A percentile compares a stretch with the other conserved stretches of the same genome.
Evolutionary conservation across 768 basidiomycete genomes (phyloP).

Genomic region (Pleurotus tuoliensis): DNA sequence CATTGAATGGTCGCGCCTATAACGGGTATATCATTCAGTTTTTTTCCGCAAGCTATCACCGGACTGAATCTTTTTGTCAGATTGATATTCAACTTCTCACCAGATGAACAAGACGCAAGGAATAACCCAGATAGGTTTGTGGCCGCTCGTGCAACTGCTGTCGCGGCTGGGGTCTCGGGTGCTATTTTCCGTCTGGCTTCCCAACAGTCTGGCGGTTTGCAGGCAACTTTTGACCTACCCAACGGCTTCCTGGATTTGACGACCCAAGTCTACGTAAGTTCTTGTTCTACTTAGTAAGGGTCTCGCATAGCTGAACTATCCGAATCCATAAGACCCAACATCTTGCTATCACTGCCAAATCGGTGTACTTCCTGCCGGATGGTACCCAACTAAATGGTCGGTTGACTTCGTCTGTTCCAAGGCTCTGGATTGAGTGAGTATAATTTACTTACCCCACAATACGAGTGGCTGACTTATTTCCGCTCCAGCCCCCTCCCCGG

Average conservation of each 20-base stretch:
- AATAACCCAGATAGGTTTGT: slow-evolving; percentile 39
- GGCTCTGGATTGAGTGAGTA: slow-evolving; percentile 59
- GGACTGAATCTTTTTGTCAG: slow-evolving; percentile 20
- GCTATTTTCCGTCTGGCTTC: slow-evolving; percentile 55
- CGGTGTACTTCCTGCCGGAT: slow-evolving; percentile 50
- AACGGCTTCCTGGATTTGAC: slow-evolving; percentile 56
- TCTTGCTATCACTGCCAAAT: slow-evolving; percentile 52
- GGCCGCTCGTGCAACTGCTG: slow-evolving; percentile 45
- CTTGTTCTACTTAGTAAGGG: background rate
- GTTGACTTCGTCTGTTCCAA: slow-evolving; percentile 37
- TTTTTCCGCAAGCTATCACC: background rate
- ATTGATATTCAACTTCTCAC: slow-evolving; percentile 31
- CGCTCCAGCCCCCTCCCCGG: slow-evolving; percentile 45
- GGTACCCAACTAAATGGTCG: slow-evolving; percentile 34
- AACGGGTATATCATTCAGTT: slow-evolving; percentile 47
- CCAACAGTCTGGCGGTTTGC: slow-evolving; percentile 34
- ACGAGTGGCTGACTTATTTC: background rate
- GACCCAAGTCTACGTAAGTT: slow-evolving; percentile 44
- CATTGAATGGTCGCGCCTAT: slow-evolving; percentile 43
- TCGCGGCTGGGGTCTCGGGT: slow-evolving; percentile 50
- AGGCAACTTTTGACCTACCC: slow-evolving; percentile 41
- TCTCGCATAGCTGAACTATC: background rate
- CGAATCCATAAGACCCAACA: slow-evolving; percentile 40
- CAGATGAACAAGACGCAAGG: slow-evolving; percentile 16
- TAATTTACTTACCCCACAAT: background rate